phyloP scores from a whole-genome alignment of 106 monocot species.

The Chionographis japonica region DNA sequence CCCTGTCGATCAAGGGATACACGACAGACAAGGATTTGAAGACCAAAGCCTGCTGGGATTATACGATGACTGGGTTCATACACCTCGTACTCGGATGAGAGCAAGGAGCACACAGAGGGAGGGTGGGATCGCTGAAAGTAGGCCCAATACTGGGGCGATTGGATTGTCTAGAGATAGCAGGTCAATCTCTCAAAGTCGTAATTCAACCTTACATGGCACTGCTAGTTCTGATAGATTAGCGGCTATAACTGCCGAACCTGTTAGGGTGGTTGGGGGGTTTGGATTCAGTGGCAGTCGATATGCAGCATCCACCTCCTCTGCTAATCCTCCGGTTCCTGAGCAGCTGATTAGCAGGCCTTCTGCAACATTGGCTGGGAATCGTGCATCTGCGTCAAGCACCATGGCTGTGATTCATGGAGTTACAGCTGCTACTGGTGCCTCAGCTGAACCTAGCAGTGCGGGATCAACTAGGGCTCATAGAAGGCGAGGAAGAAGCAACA shows the following conservation, averaged over 20 bases:
- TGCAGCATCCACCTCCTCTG: conserved; percentile 2
- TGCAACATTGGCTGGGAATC: conserved; percentile 6
- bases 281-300: background rate
- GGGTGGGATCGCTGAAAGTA: conserved; percentile 6
- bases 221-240: conserved; percentile 8
- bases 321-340: background rate
- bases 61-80: background rate
- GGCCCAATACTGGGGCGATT: background rate
- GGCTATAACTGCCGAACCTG: conserved; percentile 12
- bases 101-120: conserved; percentile 1
- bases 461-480: conserved; percentile 21
- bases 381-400: conserved; percentile 34
- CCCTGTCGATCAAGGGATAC: conserved; percentile 12
- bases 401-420: conserved; percentile 42
- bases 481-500: conserved; percentile 21
- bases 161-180: conserved; percentile 1
- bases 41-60: conserved; percentile 9
- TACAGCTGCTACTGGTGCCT: conserved; percentile 3
- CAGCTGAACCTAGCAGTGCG: conserved; percentile 24
- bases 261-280: conserved; percentile 14
- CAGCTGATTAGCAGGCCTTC: background rate
- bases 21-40: background rate
- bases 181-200: background rate
- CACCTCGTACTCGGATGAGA: conserved; percentile 15
- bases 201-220: background rate